phyloP scores from a whole-genome alignment of 2,329 filamentous ascomycete genomes.

The Pseudopyrenochaeta lycopersici region DNA sequence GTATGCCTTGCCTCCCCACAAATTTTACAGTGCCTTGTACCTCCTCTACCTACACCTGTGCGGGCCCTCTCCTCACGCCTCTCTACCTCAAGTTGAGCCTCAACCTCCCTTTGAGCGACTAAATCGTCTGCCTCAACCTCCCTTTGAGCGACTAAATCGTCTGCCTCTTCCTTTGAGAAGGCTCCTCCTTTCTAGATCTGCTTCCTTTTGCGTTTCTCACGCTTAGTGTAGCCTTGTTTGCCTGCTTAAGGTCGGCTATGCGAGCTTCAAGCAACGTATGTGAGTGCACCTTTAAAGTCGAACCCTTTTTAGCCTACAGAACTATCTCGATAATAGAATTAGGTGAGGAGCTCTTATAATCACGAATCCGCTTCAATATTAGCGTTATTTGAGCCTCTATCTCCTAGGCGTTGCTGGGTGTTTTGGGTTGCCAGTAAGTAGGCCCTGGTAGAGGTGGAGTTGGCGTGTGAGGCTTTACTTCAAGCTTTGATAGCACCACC shows the following conservation, averaged over 20 bases:
- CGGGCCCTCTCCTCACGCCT: constrained; percentile 12
- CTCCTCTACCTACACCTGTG: neutral
- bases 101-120: constrained; percentile 1
- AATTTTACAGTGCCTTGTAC: constrained; percentile 11
- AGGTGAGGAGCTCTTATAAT: constrained; percentile 5
- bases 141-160: neutral
- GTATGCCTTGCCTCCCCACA: constrained; percentile 15
- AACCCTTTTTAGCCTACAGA: constrained; percentile 10
- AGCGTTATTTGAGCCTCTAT: constrained; percentile 12
- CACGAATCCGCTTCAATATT: constrained; percentile 8
- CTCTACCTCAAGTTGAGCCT: constrained; percentile 1
- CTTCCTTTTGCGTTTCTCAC: neutral
- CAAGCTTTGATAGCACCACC: constrained; percentile 40
- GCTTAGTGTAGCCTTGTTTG: constrained; percentile 7
- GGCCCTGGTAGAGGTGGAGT: neutral
- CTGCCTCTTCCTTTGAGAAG: neutral
- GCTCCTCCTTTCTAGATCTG: neutral
- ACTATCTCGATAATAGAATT: constrained; percentile 9
- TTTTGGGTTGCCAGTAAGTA: constrained; percentile 7
- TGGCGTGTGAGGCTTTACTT: constrained; percentile 7
- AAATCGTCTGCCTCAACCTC: neutral
- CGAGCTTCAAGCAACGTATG: constrained; percentile 6
- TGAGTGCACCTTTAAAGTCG: constrained; percentile 11
- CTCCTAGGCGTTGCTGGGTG: constrained; percentile 11
- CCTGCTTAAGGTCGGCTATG: constrained; percentile 1